These are phyloP conservation scores for Gyromitra esculenta DNA, from an alignment of 2,329 filamentous ascomycete species.

Conservation along the genomic window DNA sequence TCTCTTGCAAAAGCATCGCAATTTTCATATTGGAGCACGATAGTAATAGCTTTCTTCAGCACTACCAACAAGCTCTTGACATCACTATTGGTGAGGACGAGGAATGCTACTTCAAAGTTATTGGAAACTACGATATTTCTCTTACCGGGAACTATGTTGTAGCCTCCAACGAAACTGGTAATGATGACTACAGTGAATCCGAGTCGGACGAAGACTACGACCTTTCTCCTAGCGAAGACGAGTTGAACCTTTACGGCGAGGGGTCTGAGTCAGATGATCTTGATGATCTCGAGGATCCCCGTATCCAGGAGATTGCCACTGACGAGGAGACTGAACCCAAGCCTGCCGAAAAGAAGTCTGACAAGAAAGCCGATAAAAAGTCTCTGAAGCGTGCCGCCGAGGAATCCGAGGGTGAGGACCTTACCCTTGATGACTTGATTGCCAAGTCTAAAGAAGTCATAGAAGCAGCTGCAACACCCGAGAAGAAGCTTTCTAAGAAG, in stretches of 20 bases:
- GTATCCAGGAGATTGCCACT: slow-evolving; percentile 82
- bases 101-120: slow-evolving; percentile 89
- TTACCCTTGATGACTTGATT: slow-evolving; percentile 84
- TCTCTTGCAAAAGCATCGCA: neutral
- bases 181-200: slow-evolving; percentile 70
- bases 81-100: slow-evolving; percentile 90
- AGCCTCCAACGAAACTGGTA: slow-evolving; percentile 66
- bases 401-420: slow-evolving; percentile 68
- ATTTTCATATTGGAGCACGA: slow-evolving; percentile 11
- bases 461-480: slow-evolving; percentile 66
- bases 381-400: slow-evolving; percentile 82
- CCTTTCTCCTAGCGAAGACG: slow-evolving; percentile 80
- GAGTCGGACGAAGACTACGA: slow-evolving; percentile 81
- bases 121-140: slow-evolving; percentile 87
- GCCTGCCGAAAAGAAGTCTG: slow-evolving; percentile 56
- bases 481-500: slow-evolving; percentile 91
- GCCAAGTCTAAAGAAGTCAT: slow-evolving; percentile 67
- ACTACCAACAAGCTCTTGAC: slow-evolving; percentile 94
- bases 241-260: slow-evolving; percentile 69
- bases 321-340: slow-evolving; percentile 74
- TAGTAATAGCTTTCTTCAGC: slow-evolving; percentile 65
- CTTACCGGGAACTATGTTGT: slow-evolving; percentile 97
- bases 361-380: slow-evolving; percentile 58
- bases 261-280: slow-evolving; percentile 76
- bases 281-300: slow-evolving; percentile 79